phyloP scores from a whole-genome alignment of 2,329 filamentous ascomycete species.

The Ophiostoma sp. region DNA sequence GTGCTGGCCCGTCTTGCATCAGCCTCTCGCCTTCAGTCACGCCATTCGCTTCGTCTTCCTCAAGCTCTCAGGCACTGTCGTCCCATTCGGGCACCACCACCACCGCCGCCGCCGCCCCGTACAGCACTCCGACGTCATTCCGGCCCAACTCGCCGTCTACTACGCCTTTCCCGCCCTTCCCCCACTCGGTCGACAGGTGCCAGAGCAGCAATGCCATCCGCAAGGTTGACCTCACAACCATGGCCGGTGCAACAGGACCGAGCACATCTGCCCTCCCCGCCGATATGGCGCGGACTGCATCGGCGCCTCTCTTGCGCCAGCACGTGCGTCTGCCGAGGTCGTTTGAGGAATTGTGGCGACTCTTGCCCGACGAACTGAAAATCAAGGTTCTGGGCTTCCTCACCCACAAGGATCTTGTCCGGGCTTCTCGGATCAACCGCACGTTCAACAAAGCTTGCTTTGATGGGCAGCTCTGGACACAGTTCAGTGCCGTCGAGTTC shows the following conservation, averaged over 20 bases:
- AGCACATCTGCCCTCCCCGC: conserved; percentile 28
- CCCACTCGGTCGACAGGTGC: neutral
- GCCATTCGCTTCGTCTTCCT: neutral
- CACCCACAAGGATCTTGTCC: conserved; percentile 72
- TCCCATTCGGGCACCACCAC: neutral
- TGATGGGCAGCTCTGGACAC: conserved; percentile 89
- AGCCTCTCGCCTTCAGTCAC: conserved; percentile 37
- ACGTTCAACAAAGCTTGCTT: conserved; percentile 79
- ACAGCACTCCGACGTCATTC: neutral
- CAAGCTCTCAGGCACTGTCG: neutral
- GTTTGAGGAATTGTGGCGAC: conserved; percentile 66
- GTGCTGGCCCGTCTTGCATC: conserved; percentile 48
- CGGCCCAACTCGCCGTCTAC: conserved; percentile 34
- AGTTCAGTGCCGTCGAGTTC: conserved; percentile 77
- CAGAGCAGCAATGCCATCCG: conserved; percentile 38
- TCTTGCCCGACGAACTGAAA: conserved; percentile 76
- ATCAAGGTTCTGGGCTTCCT: conserved; percentile 73
- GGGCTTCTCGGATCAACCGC: conserved; percentile 70
- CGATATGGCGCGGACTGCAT: conserved; percentile 41
- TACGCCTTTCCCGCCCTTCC: conserved; percentile 30
- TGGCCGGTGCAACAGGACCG: conserved; percentile 34
- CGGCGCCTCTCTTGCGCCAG: conserved; percentile 12
- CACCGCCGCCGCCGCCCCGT: neutral
- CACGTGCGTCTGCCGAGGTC: conserved; percentile 39
- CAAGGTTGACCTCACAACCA: conserved; percentile 39